Conservation (phyloP, 441 rosid genomes). For the Gossypium gossypioides region DNA sequence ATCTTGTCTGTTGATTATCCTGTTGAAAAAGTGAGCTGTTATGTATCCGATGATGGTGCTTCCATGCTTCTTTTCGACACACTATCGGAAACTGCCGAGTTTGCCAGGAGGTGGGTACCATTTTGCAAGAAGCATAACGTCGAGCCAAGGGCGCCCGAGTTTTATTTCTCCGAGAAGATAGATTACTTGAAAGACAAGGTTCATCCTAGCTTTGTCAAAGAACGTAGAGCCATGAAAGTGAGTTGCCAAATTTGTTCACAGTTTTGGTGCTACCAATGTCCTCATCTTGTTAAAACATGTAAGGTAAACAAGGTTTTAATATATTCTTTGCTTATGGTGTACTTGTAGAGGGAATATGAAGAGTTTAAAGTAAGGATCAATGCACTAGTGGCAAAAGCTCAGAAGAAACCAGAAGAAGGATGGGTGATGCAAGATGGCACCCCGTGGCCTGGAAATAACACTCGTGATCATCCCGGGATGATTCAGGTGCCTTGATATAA, state of each 20-base stretch:
- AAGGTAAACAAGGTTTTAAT: not conserved
- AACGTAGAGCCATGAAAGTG: conserved; percentile 92
- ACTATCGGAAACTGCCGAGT: conserved; percentile 76
- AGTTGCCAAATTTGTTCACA: conserved; percentile 9
- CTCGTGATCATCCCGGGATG: conserved; percentile 96
- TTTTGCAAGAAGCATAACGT: conserved; percentile 70
- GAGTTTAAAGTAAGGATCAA: conserved; percentile 83
- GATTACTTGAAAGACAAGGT: conserved; percentile 85
- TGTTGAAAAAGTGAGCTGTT: conserved; percentile 69
- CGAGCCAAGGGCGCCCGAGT: conserved; percentile 88
- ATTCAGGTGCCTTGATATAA: conserved; percentile 48
- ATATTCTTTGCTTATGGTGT: not conserved
- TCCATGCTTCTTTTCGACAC: conserved; percentile 81
- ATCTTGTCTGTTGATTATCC: conserved; percentile 78
- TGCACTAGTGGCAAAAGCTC: conserved; percentile 82
- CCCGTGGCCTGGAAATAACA: conserved; percentile 92
- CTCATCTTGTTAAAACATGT: not conserved
- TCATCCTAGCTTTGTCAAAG: conserved; percentile 83
- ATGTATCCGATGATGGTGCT: conserved; percentile 92
- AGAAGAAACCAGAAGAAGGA: conserved; percentile 88
- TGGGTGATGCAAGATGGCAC: conserved; percentile 98
- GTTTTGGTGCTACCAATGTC: not conserved
- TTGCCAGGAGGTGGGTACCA: conserved; percentile 88
- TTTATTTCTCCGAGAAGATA: conserved; percentile 76
- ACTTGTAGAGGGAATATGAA: conserved; percentile 73